A percentile compares a stretch with the other conserved stretches of the same genome.
Conservation (phyloP, 1,284 basidiomycete species). For the Sporisorium graminicola region DNA sequence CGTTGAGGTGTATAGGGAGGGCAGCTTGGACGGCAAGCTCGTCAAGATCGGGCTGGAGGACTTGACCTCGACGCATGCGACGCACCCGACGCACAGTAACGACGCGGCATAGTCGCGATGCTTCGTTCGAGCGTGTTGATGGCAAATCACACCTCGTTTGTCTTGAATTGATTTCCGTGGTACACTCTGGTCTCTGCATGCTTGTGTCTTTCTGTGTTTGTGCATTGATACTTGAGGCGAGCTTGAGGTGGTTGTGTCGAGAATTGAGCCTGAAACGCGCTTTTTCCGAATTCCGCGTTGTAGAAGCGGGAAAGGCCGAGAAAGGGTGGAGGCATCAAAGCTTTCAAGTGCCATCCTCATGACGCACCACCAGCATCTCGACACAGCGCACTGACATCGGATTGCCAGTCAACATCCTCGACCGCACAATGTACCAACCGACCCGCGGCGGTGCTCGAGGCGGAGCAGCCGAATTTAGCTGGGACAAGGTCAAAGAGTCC, state of each 20-base stretch:
- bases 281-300: slow-evolving; percentile 20
- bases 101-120: background rate
- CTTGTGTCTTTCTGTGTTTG: background rate
- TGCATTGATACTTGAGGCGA: too few species aligned
- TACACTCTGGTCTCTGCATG: background rate
- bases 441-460: slow-evolving; percentile 63
- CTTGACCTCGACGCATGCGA: slow-evolving; percentile 34
- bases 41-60: slow-evolving; percentile 79
- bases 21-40: slow-evolving; percentile 89
- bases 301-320: slow-evolving; percentile 7
- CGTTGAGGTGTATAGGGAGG: slow-evolving; percentile 67
- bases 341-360: background rate
- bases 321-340: slow-evolving; percentile 17
- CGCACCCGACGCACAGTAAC: background rate
- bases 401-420: too few species aligned
- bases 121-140: background rate
- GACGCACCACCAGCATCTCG: background rate
- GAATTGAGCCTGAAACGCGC: background rate
- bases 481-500: slow-evolving; percentile 64
- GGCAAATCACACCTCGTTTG: background rate
- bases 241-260: background rate
- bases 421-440: slow-evolving; percentile 21
- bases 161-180: background rate
- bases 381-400: too few species aligned
- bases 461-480: slow-evolving; percentile 66